Evolutionary conservation across 2,329 filamentous ascomycete species (phyloP), one percentile per base, ranked within the genome.

Genomic region (Calonectria pseudoturangicola): DNA sequence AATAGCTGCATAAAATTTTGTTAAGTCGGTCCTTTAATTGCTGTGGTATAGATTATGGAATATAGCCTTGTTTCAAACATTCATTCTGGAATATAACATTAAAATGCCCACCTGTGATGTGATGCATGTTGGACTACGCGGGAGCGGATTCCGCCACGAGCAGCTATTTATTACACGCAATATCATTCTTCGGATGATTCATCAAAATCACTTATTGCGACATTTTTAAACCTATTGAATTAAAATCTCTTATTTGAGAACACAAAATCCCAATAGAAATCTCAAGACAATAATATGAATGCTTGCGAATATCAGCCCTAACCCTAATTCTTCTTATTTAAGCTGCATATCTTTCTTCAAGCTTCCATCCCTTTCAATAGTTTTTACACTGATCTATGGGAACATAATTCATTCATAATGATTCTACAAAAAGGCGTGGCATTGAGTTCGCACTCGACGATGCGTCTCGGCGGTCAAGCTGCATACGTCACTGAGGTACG

Each of bases 401-500:
- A 4, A 27, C 21, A 27, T 12, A 16, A 41, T 27, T 27, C n/a
- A 12, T 18, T 4, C 54, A 25, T 33, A 13, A 41, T 33, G 30
- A 41, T 41, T 3, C 39, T 58, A 13, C 54, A 27, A 25, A 27
- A 39, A 2, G 25, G 27, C 13, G 54, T 58, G 8, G 33, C 54
- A 25, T 33, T 58, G n/a, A 39, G 21, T 15, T 58, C 36, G 15
- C 54, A 58, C 54, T 58, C 54, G 3, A 58, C 54, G 16, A 58
- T 58, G 54, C 54, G 54, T 12, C 54, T 58, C 6, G 54, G 54
- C 10, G 54, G 54, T 12, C n/a, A 10, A n/a, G 54, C 54, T 16
- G 21, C 54, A 58, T 58, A 15, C 25, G 33, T 21, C n/a, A 27
- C 54, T 16, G 54, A 58, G 15, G n/a, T 58, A 5, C 54, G 21